Base-by-base conservation (phyloP, 2,329 filamentous ascomycete genomes). In the Pyrenochaeta sp. region DNA sequence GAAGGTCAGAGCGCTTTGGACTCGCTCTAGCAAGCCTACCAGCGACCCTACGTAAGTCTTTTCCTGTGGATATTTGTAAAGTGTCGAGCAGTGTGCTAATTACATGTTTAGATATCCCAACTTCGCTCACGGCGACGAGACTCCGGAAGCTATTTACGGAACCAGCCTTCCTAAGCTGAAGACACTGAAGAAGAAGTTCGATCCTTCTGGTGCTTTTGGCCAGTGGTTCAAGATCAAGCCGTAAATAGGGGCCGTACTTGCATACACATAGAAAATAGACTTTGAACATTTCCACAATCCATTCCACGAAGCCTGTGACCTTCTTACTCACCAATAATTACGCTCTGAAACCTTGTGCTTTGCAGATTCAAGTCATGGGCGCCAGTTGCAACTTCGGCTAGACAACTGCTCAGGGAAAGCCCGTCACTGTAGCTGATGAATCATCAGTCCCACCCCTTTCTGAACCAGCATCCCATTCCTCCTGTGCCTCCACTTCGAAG, bases 1-100 rank as follows among this genome's bases (percentile, higher is more conserved):
- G 17, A 56, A 50, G 11, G 58, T 69, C 3, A 52, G 68, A 24
- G 58, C 60, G 9, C 56, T 68, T 31, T 67, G 61, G 63, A 58
- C 56, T 10, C 50, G 44, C 23, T 45, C 35, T 2, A 18, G 10
- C 6, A 36, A 39, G n/a, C 40, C 53, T 3, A 52, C 39, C 11
- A 42, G 36, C 9, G 54, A 61, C 14, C 50, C 51, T n/a, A 57
- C 58, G 58, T 61, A 47, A 51, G 50, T 48, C 3, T 21, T 14
- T 9, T n/a, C n/a, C n/a, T n/a, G n/a, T n/a, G 18, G 13, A 17
- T 35, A 18, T 30, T 22, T n/a, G 10, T 13, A n/a, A 20, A 8
- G 1, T 32, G 10, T 35, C 7, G 10, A 22, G 6, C 6, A 17
- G 8, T 20, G 6, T 10, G 14, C 31, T 57, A 26, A 53, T 19